Conservation (phyloP, 1,139 yeast species). For the Blastobotrys apis region DNA sequence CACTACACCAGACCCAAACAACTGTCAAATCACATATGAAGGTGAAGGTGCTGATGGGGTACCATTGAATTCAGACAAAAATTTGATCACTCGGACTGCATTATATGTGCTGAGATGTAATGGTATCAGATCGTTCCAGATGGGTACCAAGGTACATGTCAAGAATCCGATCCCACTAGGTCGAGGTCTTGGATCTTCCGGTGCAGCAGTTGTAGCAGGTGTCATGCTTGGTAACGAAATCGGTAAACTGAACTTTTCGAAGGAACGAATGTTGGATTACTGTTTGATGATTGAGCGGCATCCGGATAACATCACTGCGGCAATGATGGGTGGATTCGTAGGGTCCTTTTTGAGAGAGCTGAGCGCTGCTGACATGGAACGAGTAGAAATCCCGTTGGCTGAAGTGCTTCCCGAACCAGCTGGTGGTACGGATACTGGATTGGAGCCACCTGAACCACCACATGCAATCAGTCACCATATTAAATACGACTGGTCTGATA, state of each 20-base stretch:
- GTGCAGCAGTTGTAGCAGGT: slow-evolving; percentile 98
- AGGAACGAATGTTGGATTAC: slow-evolving; percentile 83
- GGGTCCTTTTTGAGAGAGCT: slow-evolving; percentile 89
- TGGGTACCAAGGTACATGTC: slow-evolving; percentile 78
- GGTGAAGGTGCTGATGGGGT: slow-evolving; percentile 77
- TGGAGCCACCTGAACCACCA: slow-evolving; percentile 81
- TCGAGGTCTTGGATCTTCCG: slow-evolving; percentile 96
- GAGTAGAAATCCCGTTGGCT: slow-evolving; percentile 77
- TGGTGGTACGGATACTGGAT: slow-evolving; percentile 60
- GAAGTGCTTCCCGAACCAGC: slow-evolving; percentile 78
- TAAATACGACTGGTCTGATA: slow-evolving; percentile 75
- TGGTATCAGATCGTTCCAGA: slow-evolving; percentile 67
- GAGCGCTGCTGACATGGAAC: slow-evolving; percentile 60
- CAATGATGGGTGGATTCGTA: slow-evolving; percentile 98
- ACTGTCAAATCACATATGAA: slow-evolving; percentile 66
- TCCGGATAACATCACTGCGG: slow-evolving; percentile 97
- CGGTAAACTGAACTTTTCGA: slow-evolving; percentile 67
- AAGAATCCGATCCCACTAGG: slow-evolving; percentile 92
- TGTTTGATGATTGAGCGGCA: slow-evolving; percentile 96
- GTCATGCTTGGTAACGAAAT: slow-evolving; percentile 85
- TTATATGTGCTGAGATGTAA: slow-evolving; percentile 84
- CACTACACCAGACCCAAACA: slow-evolving; percentile 55
- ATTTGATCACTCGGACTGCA: slow-evolving; percentile 89
- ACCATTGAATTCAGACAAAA: slow-evolving; percentile 69
- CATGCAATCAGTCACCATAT: slow-evolving; percentile 81